Percentiles rank a stretch among this genome's conserved stretches.
These are phyloP conservation scores for Starmera quercuum DNA, from an alignment of 805 yeast genomes.

Conservation along the genomic window DNA sequence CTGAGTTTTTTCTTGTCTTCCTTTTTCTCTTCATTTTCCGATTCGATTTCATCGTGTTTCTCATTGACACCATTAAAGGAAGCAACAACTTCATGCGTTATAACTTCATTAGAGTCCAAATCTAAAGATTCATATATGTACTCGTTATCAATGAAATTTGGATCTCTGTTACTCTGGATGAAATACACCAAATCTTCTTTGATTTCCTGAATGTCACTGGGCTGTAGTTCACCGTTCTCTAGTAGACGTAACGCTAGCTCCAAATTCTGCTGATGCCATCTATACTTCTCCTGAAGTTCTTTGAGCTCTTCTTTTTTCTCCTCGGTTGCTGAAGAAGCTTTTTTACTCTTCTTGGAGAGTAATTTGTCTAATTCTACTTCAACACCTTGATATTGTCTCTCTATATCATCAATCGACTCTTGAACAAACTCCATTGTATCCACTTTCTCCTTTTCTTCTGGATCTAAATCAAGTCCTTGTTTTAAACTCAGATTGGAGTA, in stretches of 20 bases:
- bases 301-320: slow-evolving; percentile 55
- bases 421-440: slow-evolving; percentile 67
- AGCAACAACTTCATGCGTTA: slow-evolving; percentile 41
- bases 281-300: slow-evolving; percentile 60
- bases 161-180: slow-evolving; percentile 86
- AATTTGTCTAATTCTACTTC: slow-evolving; percentile 65
- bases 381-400: slow-evolving; percentile 65
- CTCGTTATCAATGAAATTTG: slow-evolving; percentile 88
- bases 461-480: slow-evolving; percentile 53
- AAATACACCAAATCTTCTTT: slow-evolving; percentile 88
- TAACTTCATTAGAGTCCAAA: slow-evolving; percentile 47
- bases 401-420: slow-evolving; percentile 69
- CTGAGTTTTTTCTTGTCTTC: neutral
- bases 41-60: slow-evolving; percentile 1
- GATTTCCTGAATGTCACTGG: slow-evolving; percentile 65
- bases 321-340: slow-evolving; percentile 42
- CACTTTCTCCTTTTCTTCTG: slow-evolving; percentile 69
- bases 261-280: slow-evolving; percentile 69
- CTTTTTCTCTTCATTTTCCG: neutral
- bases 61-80: slow-evolving; percentile 14
- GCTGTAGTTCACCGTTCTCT: slow-evolving; percentile 73
- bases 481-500: slow-evolving; percentile 87
- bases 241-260: slow-evolving; percentile 71
- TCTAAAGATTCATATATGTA: slow-evolving; percentile 84
- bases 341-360: slow-evolving; percentile 48